Percentiles rank a stretch among this genome's conserved stretches.
phyloP scores from a whole-genome alignment of 306 rosid genomes.

The Mimosa pudica region DNA sequence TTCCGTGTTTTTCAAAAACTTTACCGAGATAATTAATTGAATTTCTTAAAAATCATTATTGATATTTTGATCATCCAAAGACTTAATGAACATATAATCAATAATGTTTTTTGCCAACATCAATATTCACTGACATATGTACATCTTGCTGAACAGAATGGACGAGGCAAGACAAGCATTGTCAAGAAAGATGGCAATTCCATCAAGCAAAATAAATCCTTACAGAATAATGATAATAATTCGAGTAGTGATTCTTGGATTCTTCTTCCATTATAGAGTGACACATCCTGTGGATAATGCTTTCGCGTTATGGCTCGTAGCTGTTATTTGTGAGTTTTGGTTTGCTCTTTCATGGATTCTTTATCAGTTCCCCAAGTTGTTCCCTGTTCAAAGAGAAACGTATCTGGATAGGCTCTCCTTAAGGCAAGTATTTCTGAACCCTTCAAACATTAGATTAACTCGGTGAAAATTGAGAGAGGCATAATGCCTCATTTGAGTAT shows the following conservation, averaged over 20 bases:
- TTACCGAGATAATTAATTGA: not conserved
- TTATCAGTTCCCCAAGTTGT: slow-evolving; percentile 68
- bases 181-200: slow-evolving; percentile 59
- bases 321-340: slow-evolving; percentile 75
- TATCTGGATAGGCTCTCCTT: slow-evolving; percentile 62
- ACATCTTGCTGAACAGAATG: slow-evolving; percentile 47
- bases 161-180: slow-evolving; percentile 68
- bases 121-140: not conserved
- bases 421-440: slow-evolving; percentile 39
- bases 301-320: slow-evolving; percentile 61
- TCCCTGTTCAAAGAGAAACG: slow-evolving; percentile 66
- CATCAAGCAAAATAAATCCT: slow-evolving; percentile 64
- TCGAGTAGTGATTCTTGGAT: slow-evolving; percentile 63
- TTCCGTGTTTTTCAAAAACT: too few relatives aligned
- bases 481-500: not conserved
- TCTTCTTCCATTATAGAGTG: slow-evolving; percentile 68
- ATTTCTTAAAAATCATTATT: not conserved
- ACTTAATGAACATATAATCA: too few relatives aligned
- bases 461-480: not conserved
- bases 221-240: slow-evolving; percentile 63
- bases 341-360: slow-evolving; percentile 74
- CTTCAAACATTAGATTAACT: not conserved
- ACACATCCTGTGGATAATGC: slow-evolving; percentile 62
- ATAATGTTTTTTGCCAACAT: too few relatives aligned
- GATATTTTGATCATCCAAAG: not conserved